These are phyloP conservation scores for Kluyveromyces lactis DNA, from an alignment of 805 yeast genomes.

Conservation along the genomic window DNA sequence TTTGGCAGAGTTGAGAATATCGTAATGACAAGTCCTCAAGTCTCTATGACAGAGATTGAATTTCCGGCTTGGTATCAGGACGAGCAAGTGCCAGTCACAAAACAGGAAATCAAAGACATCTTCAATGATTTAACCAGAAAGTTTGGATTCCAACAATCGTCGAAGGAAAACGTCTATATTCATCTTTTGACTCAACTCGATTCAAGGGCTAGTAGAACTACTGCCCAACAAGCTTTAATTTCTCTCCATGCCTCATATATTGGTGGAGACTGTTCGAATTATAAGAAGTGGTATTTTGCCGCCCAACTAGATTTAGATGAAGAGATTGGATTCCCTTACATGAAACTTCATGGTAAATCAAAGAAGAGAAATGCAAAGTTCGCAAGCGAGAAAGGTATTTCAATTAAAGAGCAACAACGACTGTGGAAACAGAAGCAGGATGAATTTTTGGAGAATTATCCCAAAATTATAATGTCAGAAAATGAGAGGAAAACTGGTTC, in stretches of 20 bases:
- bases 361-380: conserved; percentile 34
- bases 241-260: conserved; percentile 85
- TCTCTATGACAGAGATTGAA: conserved; percentile 18
- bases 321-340: conserved; percentile 48
- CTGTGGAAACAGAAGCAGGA: conserved; percentile 40
- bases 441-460: conserved; percentile 40
- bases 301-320: conserved; percentile 74
- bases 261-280: conserved; percentile 84
- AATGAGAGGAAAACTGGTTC: conserved; percentile 63
- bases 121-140: conserved; percentile 49
- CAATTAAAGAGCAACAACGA: conserved; percentile 28
- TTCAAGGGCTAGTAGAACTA: conserved; percentile 75
- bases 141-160: conserved; percentile 82
- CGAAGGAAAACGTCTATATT: conserved; percentile 71
- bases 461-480: conserved; percentile 50
- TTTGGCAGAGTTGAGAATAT: too few species aligned
- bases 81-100: conserved; percentile 63
- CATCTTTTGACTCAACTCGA: conserved; percentile 75
- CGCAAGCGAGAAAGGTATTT: conserved; percentile 34
- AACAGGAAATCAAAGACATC: conserved; percentile 51
- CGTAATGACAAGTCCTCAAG: conserved; percentile 7
- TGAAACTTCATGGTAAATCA: conserved; percentile 44
- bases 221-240: conserved; percentile 60
- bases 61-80: conserved; percentile 32
- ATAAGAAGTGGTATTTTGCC: conserved; percentile 86